Percentiles rank a stretch among this genome's conserved stretches.
These are phyloP conservation scores for Cryphonectria parasitica DNA, from an alignment of 2,329 filamentous ascomycete genomes.

Conservation along the genomic window DNA sequence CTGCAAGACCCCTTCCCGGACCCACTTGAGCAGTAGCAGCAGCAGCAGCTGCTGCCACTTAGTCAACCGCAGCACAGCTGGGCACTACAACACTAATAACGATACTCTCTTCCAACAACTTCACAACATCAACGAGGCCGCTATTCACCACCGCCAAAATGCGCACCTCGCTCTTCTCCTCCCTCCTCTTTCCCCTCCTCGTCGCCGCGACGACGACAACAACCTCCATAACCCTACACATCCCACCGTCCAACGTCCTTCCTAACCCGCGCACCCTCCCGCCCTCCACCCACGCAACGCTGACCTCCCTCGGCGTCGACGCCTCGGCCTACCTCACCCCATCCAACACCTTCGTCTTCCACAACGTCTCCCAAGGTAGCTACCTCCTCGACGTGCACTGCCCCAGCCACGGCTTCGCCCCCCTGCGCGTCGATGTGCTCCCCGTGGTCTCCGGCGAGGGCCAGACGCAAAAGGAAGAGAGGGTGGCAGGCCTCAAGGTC, in stretches of 20 bases:
- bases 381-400: conserved; percentile 85
- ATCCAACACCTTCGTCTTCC: conserved; percentile 75
- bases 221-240: conserved; percentile 51
- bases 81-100: neutral
- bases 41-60: too few species aligned
- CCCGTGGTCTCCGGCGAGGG: conserved; percentile 42
- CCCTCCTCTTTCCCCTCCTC: conserved; percentile 39
- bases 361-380: conserved; percentile 69
- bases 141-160: conserved; percentile 13
- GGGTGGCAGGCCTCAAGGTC: conserved; percentile 48
- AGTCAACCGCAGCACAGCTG: neutral
- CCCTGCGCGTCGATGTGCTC: conserved; percentile 76
- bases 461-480: conserved; percentile 33
- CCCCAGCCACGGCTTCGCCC: conserved; percentile 74
- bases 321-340: conserved; percentile 66
- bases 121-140: conserved; percentile 4
- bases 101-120: neutral
- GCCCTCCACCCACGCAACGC: conserved; percentile 68
- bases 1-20: conserved; percentile 1
- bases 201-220: conserved; percentile 31
- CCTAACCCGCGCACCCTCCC: conserved; percentile 61
- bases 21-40: neutral
- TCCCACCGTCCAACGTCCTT: conserved; percentile 43
- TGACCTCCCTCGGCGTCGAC: conserved; percentile 46
- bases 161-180: conserved; percentile 34